phyloP scores from a whole-genome alignment of 495 filamentous ascomycete species.

The Aspergillus ostianus region DNA sequence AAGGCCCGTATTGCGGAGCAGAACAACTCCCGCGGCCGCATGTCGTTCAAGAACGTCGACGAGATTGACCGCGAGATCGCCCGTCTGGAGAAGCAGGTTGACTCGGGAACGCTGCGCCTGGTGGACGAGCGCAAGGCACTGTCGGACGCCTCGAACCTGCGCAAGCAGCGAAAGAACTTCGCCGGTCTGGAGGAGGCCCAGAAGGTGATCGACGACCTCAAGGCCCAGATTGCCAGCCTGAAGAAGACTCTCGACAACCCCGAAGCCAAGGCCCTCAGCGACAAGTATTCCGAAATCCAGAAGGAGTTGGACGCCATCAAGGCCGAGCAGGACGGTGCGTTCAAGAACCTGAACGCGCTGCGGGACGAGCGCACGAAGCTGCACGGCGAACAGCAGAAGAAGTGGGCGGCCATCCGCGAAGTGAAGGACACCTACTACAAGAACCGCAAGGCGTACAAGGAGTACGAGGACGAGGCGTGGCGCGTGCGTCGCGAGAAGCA shows the following conservation, averaged over 20 bases:
- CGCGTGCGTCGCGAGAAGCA: slow-evolving; percentile 73
- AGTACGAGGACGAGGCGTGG: slow-evolving; percentile 77
- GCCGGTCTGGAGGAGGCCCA: slow-evolving; percentile 75
- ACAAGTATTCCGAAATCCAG: slow-evolving; percentile 77
- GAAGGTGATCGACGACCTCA: slow-evolving; percentile 80
- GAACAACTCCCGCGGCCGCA: slow-evolving; percentile 72
- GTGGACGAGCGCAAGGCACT: slow-evolving; percentile 97
- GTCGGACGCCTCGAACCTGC: slow-evolving; percentile 72
- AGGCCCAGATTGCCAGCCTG: slow-evolving; percentile 79
- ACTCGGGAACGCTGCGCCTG: slow-evolving; percentile 82
- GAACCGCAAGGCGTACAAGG: slow-evolving; percentile 69
- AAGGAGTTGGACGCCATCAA: slow-evolving; percentile 85
- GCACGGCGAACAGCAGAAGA: slow-evolving; percentile 77
- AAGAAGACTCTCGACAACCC: slow-evolving; percentile 86
- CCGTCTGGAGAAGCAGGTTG: slow-evolving; percentile 76
- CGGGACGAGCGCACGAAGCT: slow-evolving; percentile 85
- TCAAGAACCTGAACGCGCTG: slow-evolving; percentile 80
- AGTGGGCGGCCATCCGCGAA: slow-evolving; percentile 73
- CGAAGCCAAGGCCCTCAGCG: slow-evolving; percentile 82
- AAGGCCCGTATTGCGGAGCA: slow-evolving; percentile 79
- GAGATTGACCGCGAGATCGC: slow-evolving; percentile 83
- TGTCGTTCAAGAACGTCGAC: slow-evolving; percentile 80
- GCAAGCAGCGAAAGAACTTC: slow-evolving; percentile 89
- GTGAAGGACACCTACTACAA: slow-evolving; percentile 84
- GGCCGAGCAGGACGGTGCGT: slow-evolving; percentile 83